Conservation (phyloP, 768 basidiomycete genomes). For the Termitomyces heimii region DNA sequence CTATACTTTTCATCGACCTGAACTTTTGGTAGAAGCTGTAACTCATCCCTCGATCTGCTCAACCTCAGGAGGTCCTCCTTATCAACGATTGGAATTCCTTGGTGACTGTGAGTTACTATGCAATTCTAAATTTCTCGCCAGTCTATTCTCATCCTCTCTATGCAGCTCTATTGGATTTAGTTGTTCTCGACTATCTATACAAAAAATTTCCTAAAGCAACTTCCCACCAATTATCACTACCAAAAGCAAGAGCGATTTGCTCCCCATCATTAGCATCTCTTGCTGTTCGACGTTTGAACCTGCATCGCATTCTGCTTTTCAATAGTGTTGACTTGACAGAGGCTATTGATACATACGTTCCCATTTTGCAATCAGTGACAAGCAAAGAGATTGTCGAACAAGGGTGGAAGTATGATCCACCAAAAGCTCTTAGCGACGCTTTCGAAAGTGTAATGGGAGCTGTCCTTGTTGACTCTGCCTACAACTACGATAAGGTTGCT, state of each 20-base stretch:
- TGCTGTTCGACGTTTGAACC: conserved; percentile 53
- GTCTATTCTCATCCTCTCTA: conserved; percentile 1
- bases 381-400: conserved; percentile 56
- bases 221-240: conserved; percentile 71
- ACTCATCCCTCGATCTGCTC: conserved; percentile 73
- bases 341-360: conserved; percentile 57
- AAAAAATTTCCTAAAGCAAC: conserved; percentile 63
- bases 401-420: conserved; percentile 81
- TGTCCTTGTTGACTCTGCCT: conserved; percentile 74
- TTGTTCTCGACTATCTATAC: conserved; percentile 67
- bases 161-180: conserved; percentile 65
- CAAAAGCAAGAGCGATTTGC: conserved; percentile 68
- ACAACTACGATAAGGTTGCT: conserved; percentile 64
- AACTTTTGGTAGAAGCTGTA: conserved; percentile 69
- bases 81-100: conserved; percentile 84
- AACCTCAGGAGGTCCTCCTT: conserved; percentile 49
- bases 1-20: conserved; percentile 61
- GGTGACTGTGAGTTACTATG: conserved; percentile 65
- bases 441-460: conserved; percentile 84
- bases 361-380: conserved; percentile 49
- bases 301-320: conserved; percentile 68
- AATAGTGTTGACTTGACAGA: conserved; percentile 63
- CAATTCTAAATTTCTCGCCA: neutral
- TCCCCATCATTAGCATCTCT: conserved; percentile 66
- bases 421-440: conserved; percentile 80